These are phyloP conservation scores for Ceratobasidium sp. DNA, from an alignment of 1,284 basidiomycete species.

Conservation along the genomic window DNA sequence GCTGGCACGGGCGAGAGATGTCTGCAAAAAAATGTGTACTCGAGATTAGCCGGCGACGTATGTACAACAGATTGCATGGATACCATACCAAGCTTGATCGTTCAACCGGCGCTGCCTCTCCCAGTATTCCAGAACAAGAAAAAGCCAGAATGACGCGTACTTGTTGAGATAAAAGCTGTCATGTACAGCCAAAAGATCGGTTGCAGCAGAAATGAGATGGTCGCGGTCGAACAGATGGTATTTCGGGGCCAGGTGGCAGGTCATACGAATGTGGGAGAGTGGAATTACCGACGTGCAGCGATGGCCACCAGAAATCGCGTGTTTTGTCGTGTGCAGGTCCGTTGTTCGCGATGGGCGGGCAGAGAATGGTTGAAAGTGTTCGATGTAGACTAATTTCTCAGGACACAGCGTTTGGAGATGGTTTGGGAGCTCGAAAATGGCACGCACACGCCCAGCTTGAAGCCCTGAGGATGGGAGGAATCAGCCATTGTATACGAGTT, in stretches of 20 bases:
- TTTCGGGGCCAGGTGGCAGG: background rate
- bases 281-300: background rate
- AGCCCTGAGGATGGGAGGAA: no score
- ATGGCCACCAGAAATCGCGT: no score
- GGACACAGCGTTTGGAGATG: background rate
- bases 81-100: no score
- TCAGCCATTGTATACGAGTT: no score
- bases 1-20: no score
- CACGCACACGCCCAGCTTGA: constrained; percentile 12
- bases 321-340: no score
- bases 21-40: no score
- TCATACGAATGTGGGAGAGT: background rate
- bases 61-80: no score
- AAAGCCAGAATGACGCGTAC: background rate
- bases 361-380: background rate
- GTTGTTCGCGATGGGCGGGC: no score
- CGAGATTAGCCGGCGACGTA: no score
- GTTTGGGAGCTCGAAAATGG: constrained; percentile 1
- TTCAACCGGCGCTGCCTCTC: background rate
- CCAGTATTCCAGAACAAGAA: background rate
- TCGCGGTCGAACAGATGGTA: background rate
- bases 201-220: background rate
- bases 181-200: background rate
- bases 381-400: constrained; percentile 3
- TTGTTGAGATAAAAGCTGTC: background rate